A percentile compares a stretch with the other conserved stretches of the same genome.
phyloP scores from a whole-genome alignment of 768 basidiomycete species.

The Tubosaeta brunneosetosa region DNA sequence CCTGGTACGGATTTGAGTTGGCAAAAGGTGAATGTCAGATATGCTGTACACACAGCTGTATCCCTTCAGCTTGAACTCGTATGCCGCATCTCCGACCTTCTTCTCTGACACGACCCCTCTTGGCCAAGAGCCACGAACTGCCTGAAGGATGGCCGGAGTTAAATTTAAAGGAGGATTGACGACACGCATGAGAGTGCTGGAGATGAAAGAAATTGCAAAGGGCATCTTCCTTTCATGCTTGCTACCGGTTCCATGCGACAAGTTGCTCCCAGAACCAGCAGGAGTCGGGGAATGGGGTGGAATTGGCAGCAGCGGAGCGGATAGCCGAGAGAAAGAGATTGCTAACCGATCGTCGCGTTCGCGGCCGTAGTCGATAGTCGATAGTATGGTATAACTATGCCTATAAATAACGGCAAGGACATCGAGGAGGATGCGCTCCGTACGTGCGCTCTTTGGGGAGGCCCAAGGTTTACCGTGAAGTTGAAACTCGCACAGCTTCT shows the following conservation, averaged over 20 bases:
- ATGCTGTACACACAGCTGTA: slow-evolving; percentile 57
- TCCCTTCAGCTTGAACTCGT: slow-evolving; percentile 78
- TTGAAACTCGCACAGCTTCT: slow-evolving; percentile 62
- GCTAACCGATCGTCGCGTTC: slow-evolving; percentile 70
- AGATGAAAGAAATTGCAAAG: slow-evolving; percentile 72
- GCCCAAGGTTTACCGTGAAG: slow-evolving; percentile 72
- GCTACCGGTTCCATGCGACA: slow-evolving; percentile 34
- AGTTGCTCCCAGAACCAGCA: slow-evolving; percentile 34
- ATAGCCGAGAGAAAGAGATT: slow-evolving; percentile 62
- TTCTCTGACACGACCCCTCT: slow-evolving; percentile 75
- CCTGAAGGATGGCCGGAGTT: slow-evolving; percentile 78
- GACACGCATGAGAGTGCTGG: slow-evolving; percentile 63
- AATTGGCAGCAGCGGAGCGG: slow-evolving; percentile 31
- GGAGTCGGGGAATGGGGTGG: slow-evolving; percentile 37
- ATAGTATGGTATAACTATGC: slow-evolving; percentile 59
- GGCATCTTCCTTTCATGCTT: slow-evolving; percentile 39
- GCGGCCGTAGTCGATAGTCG: slow-evolving; percentile 71
- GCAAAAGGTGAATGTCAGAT: slow-evolving; percentile 12
- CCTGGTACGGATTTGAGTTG: slow-evolving; percentile 39
- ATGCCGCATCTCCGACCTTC: slow-evolving; percentile 66
- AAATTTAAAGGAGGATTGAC: slow-evolving; percentile 71
- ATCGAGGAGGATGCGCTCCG: slow-evolving; percentile 68
- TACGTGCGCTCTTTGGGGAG: slow-evolving; percentile 56
- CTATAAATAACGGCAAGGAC: slow-evolving; percentile 60
- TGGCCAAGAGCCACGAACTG: slow-evolving; percentile 74